phyloP scores from a whole-genome alignment of 768 basidiomycete species.

The Lentinula raphanica region DNA sequence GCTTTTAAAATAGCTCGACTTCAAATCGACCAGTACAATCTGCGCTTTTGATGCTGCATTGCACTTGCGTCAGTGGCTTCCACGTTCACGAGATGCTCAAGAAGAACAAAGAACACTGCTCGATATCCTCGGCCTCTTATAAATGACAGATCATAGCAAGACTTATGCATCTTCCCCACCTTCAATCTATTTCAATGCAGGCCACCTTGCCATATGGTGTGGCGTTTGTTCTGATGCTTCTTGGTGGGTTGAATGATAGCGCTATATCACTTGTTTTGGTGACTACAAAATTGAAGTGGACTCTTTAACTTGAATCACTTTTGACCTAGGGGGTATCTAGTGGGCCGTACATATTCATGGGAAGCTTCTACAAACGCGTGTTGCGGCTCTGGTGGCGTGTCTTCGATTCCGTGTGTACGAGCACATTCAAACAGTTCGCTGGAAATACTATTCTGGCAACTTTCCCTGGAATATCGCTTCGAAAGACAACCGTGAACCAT shows the following conservation, averaged over 20 bases:
- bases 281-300: neutral
- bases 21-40: too few species aligned
- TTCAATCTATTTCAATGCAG: neutral
- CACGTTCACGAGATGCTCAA: neutral
- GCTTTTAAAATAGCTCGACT: too few species aligned
- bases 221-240: constrained; percentile 3
- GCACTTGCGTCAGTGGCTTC: neutral
- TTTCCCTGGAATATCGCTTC: neutral
- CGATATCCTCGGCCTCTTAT: neutral
- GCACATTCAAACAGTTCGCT: neutral
- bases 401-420: neutral
- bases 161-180: neutral
- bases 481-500: neutral
- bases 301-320: neutral
- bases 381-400: neutral
- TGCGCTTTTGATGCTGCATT: too few species aligned
- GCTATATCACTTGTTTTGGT: neutral
- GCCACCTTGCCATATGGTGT: constrained; percentile 1
- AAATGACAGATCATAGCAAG: neutral
- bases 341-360: neutral
- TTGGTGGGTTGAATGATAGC: neutral
- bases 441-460: too few species aligned
- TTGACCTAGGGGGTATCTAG: neutral
- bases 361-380: neutral
- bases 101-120: too few species aligned